Conservation (phyloP, 768 basidiomycete genomes). For the Boletus eberwhitei region DNA sequence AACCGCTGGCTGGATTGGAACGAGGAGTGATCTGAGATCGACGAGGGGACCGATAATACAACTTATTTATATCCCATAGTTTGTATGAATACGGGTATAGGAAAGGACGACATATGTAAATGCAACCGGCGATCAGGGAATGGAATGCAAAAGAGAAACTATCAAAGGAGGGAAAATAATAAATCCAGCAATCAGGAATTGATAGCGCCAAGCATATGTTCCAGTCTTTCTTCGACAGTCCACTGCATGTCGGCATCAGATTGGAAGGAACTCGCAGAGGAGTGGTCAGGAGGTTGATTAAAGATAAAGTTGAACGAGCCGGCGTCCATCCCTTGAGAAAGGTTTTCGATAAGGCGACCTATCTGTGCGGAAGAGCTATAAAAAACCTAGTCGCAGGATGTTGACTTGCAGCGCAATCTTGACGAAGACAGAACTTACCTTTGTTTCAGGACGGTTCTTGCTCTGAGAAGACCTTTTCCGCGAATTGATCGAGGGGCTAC, state of each 20-base stretch:
- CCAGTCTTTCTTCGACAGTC: slow-evolving; percentile 74
- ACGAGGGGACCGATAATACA: slow-evolving; percentile 15
- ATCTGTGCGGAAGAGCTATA: slow-evolving; percentile 67
- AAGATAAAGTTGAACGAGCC: slow-evolving; percentile 79
- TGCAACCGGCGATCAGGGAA: slow-evolving; percentile 14
- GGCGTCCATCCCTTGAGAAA: slow-evolving; percentile 78
- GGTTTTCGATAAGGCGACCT: slow-evolving; percentile 76
- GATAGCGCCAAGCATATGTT: slow-evolving; percentile 58
- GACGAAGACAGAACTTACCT: slow-evolving; percentile 46
- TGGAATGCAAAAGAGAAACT: slow-evolving; percentile 13
- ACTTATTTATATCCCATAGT: slow-evolving; percentile 33
- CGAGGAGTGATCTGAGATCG: slow-evolving; percentile 31
- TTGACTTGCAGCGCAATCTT: slow-evolving; percentile 7
- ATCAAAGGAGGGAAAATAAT: slow-evolving; percentile 17
- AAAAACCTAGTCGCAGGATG: slow-evolving; percentile 25
- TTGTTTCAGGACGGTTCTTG: slow-evolving; percentile 74
- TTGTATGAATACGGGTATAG: slow-evolving; percentile 33
- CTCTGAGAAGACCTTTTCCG: slow-evolving; percentile 55
- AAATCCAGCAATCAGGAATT: slow-evolving; percentile 29
- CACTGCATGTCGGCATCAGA: slow-evolving; percentile 61
- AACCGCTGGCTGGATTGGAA: slow-evolving; percentile 73
- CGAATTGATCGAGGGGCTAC: slow-evolving; percentile 53
- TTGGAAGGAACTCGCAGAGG: slow-evolving; percentile 57
- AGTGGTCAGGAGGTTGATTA: slow-evolving; percentile 44
- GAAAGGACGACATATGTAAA: slow-evolving; percentile 20